Evolutionary conservation across 306 rosid species (phyloP).

Genomic region (Dalbergia cochinchinensis): DNA sequence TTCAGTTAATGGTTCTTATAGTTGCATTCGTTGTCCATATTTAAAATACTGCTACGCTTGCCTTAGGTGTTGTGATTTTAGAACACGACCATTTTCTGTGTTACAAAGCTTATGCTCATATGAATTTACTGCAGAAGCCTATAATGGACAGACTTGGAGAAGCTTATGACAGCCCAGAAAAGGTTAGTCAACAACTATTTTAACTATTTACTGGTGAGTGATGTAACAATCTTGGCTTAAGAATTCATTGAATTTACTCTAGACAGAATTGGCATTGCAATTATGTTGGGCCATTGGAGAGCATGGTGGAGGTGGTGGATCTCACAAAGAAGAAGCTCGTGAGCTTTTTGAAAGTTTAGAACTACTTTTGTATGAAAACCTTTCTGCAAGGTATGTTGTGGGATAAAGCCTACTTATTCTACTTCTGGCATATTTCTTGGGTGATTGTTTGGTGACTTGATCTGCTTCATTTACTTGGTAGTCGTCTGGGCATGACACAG

Average conservation of each 20-base stretch:
- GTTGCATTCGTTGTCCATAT: not conserved
- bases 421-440: conserved; percentile 28
- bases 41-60: conserved; percentile 21
- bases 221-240: conserved; percentile 37
- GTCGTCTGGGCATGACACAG: conserved; percentile 85
- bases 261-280: conserved; percentile 95
- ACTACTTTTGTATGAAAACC: conserved; percentile 91
- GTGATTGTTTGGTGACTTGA: conserved; percentile 42
- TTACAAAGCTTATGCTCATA: conserved; percentile 26
- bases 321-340: conserved; percentile 97
- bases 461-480: conserved; percentile 45
- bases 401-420: conserved; percentile 34
- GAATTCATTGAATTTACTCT: conserved; percentile 45
- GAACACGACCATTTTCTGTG: conserved; percentile 20
- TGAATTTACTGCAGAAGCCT: conserved; percentile 78
- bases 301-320: conserved; percentile 94
- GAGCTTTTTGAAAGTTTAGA: conserved; percentile 98
- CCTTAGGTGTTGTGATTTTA: conserved; percentile 5
- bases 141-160: conserved; percentile 91
- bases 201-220: conserved; percentile 18
- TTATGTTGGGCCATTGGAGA: conserved; percentile 99
- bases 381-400: conserved; percentile 78
- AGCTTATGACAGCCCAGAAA: conserved; percentile 87
- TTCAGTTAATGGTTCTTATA: conserved; percentile 20
- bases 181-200: conserved; percentile 63